Conservation (phyloP, 2,329 filamentous ascomycete species). For the Juglanconis oblonga region DNA sequence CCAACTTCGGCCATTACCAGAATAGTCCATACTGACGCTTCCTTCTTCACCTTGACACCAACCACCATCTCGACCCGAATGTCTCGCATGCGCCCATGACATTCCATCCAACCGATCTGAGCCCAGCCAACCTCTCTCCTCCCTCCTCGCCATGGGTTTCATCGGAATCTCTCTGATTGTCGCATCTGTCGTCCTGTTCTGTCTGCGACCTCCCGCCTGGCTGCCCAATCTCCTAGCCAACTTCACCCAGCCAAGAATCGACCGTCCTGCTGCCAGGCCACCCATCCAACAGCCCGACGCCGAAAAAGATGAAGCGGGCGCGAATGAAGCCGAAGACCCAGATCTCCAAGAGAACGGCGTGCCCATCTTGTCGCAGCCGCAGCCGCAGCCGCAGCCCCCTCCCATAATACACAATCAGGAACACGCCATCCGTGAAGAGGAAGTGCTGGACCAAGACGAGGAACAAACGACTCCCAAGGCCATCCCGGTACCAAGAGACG, state of each 20-base stretch:
- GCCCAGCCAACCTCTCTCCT: neutral
- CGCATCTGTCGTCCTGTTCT: conserved; percentile 56
- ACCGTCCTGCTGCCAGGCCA: neutral
- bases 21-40: too few relatives aligned
- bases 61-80: neutral
- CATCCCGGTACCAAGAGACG: conserved; percentile 24
- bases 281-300: conserved; percentile 21
- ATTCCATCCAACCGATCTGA: neutral
- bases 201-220: conserved; percentile 52
- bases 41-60: neutral
- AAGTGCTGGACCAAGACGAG: conserved; percentile 25
- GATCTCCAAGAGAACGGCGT: neutral
- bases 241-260: conserved; percentile 19
- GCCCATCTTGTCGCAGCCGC: neutral
- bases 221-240: conserved; percentile 38
- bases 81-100: neutral
- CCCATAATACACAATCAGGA: neutral
- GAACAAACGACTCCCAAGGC: conserved; percentile 54
- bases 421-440: neutral
- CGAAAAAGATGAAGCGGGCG: conserved; percentile 5
- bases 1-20: too few relatives aligned
- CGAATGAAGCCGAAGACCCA: neutral
- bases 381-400: neutral
- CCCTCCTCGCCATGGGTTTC: conserved; percentile 45
- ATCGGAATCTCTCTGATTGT: conserved; percentile 61